phyloP scores from a whole-genome alignment of 2,329 filamentous ascomycete species.

The Colletotrichum sp. region DNA sequence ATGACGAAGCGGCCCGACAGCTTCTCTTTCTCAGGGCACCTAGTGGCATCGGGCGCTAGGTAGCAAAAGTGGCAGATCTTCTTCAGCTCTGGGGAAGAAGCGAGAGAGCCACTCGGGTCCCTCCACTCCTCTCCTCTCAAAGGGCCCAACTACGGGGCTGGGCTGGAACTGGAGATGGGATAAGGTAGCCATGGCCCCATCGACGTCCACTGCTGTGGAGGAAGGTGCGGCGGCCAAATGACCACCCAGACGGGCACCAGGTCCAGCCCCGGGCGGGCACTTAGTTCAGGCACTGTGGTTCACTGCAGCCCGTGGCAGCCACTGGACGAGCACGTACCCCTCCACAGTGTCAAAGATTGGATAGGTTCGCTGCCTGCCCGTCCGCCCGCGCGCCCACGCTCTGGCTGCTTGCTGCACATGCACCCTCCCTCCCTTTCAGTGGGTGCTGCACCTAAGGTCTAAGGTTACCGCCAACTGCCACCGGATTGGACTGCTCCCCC shows the following conservation, averaged over 20 bases:
- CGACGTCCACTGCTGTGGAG: neutral
- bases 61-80: neutral
- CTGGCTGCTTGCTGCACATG: neutral
- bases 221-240: neutral
- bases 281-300: neutral
- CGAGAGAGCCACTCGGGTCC: neutral
- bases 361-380: neutral
- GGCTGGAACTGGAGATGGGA: constrained; percentile 3
- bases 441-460: neutral
- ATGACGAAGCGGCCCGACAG: constrained; percentile 3
- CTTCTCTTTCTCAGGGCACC: neutral
- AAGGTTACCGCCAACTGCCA: neutral
- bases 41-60: neutral
- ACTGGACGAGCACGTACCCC: neutral
- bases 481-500: neutral
- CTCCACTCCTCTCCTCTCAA: neutral
- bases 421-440: neutral
- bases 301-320: neutral
- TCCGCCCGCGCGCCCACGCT: neutral
- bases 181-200: neutral
- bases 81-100: neutral
- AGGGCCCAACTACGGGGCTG: neutral
- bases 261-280: neutral
- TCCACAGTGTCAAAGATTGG: neutral
- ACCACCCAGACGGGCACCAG: neutral